These are phyloP conservation scores for Saccharomyces hybrid DNA, from an alignment of 1,139 yeast species.

Conservation along the genomic window DNA sequence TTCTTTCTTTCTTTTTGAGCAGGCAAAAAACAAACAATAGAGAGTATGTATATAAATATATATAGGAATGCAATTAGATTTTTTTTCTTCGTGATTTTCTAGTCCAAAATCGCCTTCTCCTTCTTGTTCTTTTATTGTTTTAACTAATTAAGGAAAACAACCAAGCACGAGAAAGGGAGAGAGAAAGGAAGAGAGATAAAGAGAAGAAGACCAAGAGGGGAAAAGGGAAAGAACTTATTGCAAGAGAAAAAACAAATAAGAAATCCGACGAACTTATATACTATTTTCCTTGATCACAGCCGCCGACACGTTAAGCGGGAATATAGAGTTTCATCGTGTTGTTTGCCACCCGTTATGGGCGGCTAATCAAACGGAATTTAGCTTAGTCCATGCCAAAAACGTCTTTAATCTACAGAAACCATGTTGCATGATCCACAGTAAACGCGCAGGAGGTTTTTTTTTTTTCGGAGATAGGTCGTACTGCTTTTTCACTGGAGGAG, in stretches of 20 bases:
- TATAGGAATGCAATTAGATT: not conserved
- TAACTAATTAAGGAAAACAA: not conserved
- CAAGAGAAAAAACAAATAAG: not conserved
- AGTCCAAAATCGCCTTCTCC: not conserved
- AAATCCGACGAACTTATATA: not conserved
- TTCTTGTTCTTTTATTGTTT: not conserved
- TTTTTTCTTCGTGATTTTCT: not conserved
- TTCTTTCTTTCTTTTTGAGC: not conserved
- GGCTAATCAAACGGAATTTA: not conserved
- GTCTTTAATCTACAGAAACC: not conserved
- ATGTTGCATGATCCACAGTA: not conserved
- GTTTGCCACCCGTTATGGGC: not conserved
- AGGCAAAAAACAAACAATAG: conserved; percentile 1
- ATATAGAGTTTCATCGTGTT: not conserved
- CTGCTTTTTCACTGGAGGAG: not conserved
- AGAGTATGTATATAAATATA: not conserved
- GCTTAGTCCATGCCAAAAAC: not conserved
- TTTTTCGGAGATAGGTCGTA: not conserved
- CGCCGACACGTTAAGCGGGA: not conserved
- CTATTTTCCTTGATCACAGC: not conserved
- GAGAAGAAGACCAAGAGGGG: not conserved
- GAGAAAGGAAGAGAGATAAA: not conserved
- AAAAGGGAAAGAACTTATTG: not conserved
- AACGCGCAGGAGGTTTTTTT: not conserved
- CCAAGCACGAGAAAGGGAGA: not conserved